These are phyloP conservation scores for Cystobasidium onofrii DNA, from an alignment of 768 basidiomycete species.

Conservation along the genomic window DNA sequence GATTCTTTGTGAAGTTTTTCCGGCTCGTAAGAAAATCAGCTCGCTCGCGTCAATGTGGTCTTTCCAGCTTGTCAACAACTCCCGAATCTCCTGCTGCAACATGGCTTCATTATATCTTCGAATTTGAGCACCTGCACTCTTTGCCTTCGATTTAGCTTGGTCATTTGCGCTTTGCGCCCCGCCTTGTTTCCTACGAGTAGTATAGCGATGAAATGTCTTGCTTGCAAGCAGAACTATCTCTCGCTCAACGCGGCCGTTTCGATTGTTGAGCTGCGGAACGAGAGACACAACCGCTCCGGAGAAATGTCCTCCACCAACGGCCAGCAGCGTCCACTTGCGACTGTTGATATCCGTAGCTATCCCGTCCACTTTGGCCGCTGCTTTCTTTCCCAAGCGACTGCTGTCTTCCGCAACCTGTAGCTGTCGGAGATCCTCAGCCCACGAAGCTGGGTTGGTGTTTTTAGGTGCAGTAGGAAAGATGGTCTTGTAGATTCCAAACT, in stretches of 20 bases:
- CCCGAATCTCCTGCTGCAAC: slow-evolving; percentile 80
- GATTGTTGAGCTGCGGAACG: slow-evolving; percentile 43
- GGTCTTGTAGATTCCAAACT: slow-evolving; percentile 77
- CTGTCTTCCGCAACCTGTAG: slow-evolving; percentile 54
- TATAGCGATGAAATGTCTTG: slow-evolving; percentile 98
- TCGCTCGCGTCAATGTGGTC: slow-evolving; percentile 81
- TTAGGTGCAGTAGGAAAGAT: slow-evolving; percentile 54
- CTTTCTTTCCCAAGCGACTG: slow-evolving; percentile 38
- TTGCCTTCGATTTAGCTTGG: slow-evolving; percentile 81
- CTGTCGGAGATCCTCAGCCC: slow-evolving; percentile 55
- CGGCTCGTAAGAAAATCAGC: slow-evolving; percentile 83
- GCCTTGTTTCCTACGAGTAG: slow-evolving; percentile 94
- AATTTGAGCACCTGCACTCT: slow-evolving; percentile 85
- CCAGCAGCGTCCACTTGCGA: slow-evolving; percentile 83
- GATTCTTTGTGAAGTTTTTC: slow-evolving; percentile 71
- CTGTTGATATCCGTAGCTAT: slow-evolving; percentile 35
- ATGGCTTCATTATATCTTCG: slow-evolving; percentile 93
- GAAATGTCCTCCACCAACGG: slow-evolving; percentile 97
- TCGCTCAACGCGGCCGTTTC: slow-evolving; percentile 57
- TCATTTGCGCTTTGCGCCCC: slow-evolving; percentile 88
- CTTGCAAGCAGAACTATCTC: slow-evolving; percentile 74
- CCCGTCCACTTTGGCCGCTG: neutral
- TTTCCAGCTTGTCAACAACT: slow-evolving; percentile 70
- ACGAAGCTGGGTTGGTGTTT: slow-evolving; percentile 47
- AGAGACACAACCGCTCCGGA: slow-evolving; percentile 70